phyloP scores from a whole-genome alignment of 345 rosid genomes.

The Aegle marmelos region DNA sequence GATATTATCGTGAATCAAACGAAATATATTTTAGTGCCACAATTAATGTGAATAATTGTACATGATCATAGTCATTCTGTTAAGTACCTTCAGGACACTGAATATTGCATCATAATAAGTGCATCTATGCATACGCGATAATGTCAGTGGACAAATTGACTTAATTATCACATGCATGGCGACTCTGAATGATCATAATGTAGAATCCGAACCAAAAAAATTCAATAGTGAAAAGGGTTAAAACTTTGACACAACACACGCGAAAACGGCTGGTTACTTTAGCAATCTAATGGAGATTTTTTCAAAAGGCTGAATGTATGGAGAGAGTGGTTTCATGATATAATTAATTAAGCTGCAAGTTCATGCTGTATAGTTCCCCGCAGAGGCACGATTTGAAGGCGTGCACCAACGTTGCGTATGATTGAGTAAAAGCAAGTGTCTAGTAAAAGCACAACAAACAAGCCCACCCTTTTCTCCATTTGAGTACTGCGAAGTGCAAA shows the following conservation, averaged over 20 bases:
- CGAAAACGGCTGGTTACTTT: neutral
- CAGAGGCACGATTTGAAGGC: slow-evolving; percentile 32
- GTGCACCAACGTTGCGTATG: slow-evolving; percentile 48
- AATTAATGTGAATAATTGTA: too few species aligned
- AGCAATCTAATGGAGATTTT: slow-evolving; percentile 9
- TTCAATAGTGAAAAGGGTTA: slow-evolving; percentile 7
- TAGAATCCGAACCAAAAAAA: slow-evolving; percentile 9
- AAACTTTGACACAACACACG: neutral
- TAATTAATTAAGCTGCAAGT: neutral
- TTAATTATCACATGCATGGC: slow-evolving; percentile 3
- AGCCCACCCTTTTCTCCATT: slow-evolving; percentile 25
- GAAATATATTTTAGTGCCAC: neutral
- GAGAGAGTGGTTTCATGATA: too few species aligned
- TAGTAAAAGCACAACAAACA: slow-evolving; percentile 31
- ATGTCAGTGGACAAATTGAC: neutral
- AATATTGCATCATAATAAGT: slow-evolving; percentile 10
- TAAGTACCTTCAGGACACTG: neutral
- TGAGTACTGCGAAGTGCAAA: slow-evolving; percentile 6
- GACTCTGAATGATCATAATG: neutral
- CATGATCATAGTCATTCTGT: neutral
- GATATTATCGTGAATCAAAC: neutral
- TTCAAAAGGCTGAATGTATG: neutral
- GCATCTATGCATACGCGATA: neutral
- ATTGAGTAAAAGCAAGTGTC: slow-evolving; percentile 38
- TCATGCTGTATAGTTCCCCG: neutral